Percentiles rank a stretch among this genome's conserved stretches.
Conservation (phyloP, 495 filamentous ascomycete species). For the Penicillium diatomitis region DNA sequence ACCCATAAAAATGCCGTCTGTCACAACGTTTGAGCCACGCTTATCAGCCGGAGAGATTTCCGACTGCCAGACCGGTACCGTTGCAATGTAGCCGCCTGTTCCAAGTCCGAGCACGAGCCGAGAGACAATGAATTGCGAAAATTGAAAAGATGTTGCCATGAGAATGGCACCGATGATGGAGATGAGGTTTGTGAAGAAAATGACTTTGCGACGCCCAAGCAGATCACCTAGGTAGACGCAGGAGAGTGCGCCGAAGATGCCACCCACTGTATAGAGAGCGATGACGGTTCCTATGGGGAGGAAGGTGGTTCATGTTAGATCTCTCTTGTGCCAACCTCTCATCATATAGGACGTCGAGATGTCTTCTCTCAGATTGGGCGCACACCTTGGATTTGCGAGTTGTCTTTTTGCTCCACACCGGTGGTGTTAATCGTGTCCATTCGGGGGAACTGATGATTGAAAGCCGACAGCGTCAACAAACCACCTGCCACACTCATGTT, state of each 20-base stretch:
- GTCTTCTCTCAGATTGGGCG: no score
- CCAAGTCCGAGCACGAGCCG: constrained; percentile 29
- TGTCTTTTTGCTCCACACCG: constrained; percentile 10
- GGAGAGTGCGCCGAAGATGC: constrained; percentile 7
- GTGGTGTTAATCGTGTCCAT: constrained; percentile 32
- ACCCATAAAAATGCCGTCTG: constrained; percentile 29
- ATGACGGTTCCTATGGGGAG: constrained; percentile 5
- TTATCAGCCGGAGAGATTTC: constrained; percentile 24
- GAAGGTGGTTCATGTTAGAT: neutral
- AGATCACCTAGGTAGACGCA: constrained; percentile 38
- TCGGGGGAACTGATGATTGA: constrained; percentile 28
- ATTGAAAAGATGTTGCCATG: constrained; percentile 35
- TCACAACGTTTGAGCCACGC: constrained; percentile 27
- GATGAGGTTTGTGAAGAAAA: constrained; percentile 36
- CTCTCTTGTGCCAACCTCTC: no score
- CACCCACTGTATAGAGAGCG: constrained; percentile 10
- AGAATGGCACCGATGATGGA: constrained; percentile 43
- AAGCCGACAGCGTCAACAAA: constrained; percentile 9
- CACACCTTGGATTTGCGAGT: constrained; percentile 18
- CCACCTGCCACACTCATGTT: constrained; percentile 28
- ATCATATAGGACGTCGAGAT: neutral
- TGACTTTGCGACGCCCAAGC: constrained; percentile 40
- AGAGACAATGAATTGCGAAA: constrained; percentile 36
- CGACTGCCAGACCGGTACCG: constrained; percentile 35
- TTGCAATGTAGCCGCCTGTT: constrained; percentile 27